Evolutionary conservation across 1,284 basidiomycete genomes (phyloP), one percentile per base, ranked within the genome.

Genomic region (Xerocomus tenax): DNA sequence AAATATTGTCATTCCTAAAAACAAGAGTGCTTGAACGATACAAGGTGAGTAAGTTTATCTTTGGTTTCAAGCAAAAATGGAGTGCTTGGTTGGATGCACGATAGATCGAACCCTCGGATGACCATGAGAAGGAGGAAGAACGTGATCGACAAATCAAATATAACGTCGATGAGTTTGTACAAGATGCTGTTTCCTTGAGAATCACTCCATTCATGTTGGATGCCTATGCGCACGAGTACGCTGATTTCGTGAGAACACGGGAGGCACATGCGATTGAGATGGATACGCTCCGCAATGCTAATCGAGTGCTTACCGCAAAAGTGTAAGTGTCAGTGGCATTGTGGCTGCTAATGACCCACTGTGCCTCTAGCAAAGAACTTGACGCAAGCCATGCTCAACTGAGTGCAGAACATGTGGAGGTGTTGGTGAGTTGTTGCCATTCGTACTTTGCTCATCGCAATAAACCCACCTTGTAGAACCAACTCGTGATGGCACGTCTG

Each of bases 191-290:
- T 53, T 79, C 81, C 18, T 69, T 94, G 54, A 78, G 78, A 54
- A 91, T 97, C 53, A 92, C 89, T 3, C 87, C 91, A 0, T 92
- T 95, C 69, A 91, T 91, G 87, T 73, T 95, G 44, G 92, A 96
- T 65, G 77, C 80, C 19, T 95, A 91, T 65, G 81, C 84, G 40
- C 83, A 84, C 49, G 92, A 96, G 69, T 94, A 93, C 66, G 81
- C 89, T 53, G 90, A 92, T 47, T 66, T 78, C 39, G 71, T 77
- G 21, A 71, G 73, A 10, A 70, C 78, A 58, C 82, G 85, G 51
- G 87, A 91, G 54, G 84, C 82, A 21, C 90, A 93, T 67, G 79
- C 83, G 0, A 69, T 78, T 21, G 88, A 94, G 65, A 76, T 93
- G 66, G 93, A 95, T 59, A 74, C 76, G 36, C 73, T 97, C 25